Conservation (phyloP, 2,329 filamentous ascomycete genomes). For the Penicillium sp. region DNA sequence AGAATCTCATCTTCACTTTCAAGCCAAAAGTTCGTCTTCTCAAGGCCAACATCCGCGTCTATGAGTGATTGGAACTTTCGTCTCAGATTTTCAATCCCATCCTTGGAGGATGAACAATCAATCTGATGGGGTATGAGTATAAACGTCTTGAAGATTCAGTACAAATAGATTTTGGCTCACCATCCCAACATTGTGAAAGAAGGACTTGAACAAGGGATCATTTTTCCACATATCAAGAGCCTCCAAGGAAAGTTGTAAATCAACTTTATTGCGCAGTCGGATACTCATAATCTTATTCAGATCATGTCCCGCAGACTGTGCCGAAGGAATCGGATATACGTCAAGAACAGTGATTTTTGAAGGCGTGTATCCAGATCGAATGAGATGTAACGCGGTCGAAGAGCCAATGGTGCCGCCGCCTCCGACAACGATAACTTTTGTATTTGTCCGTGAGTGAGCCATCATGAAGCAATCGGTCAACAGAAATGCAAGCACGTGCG, state of each 20-base stretch:
- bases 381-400: constrained; percentile 53
- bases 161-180: constrained; percentile 25
- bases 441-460: constrained; percentile 8
- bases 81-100: constrained; percentile 39
- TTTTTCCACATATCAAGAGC: constrained; percentile 48
- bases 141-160: background rate
- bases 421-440: constrained; percentile 36
- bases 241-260: constrained; percentile 23
- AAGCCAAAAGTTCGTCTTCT: constrained; percentile 48
- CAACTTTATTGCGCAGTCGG: constrained; percentile 14
- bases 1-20: constrained; percentile 52
- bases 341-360: constrained; percentile 54
- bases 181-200: constrained; percentile 51
- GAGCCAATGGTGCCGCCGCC: constrained; percentile 55
- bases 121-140: constrained; percentile 13
- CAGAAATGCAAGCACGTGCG: background rate
- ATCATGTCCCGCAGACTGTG: constrained; percentile 53
- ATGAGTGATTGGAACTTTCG: constrained; percentile 43
- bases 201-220: constrained; percentile 50
- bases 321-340: constrained; percentile 51
- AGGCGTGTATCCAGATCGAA: constrained; percentile 47
- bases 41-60: constrained; percentile 34
- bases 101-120: constrained; percentile 38
- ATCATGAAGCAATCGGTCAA: background rate
- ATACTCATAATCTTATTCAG: constrained; percentile 52